Evolutionary conservation across 176 grass and related monocot genomes (phyloP).

Genomic region (Neostapfia colusana): DNA sequence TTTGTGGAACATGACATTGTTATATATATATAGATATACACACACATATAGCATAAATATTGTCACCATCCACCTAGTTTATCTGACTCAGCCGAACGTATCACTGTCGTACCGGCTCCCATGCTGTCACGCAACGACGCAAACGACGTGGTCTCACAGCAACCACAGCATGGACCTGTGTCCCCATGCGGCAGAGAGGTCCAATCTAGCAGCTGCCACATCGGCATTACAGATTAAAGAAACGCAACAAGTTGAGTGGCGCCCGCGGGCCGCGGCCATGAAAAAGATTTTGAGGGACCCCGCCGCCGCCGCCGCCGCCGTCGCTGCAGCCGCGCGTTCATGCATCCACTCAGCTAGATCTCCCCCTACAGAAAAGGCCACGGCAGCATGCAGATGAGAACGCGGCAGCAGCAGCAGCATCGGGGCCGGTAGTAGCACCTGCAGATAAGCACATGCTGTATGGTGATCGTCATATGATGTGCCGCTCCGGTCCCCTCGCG

Average conservation of each 20-base stretch:
- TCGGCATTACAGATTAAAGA: conserved; percentile 5
- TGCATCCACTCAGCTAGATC: conserved; percentile 10
- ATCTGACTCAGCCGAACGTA: not conserved
- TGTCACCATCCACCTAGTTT: not conserved
- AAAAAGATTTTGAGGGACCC: conserved; percentile 3
- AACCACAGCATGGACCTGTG: conserved; percentile 7
- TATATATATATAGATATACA: too few species aligned
- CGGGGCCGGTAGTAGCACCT: not conserved
- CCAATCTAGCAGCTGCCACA: not conserved
- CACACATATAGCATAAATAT: too few species aligned
- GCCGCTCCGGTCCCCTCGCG: too few species aligned
- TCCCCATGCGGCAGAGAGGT: not conserved
- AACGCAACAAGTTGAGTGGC: not conserved
- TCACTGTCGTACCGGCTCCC: not conserved
- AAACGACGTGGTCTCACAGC: not conserved
- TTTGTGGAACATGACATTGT: not conserved
- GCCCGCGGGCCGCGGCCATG: not conserved
- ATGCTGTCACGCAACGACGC: not conserved
- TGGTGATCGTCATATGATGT: not conserved
- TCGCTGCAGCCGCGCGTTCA: not conserved
- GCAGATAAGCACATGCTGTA: not conserved
- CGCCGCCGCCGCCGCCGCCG: not conserved
- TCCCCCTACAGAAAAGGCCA: not conserved
- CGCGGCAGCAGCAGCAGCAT: not conserved
- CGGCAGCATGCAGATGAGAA: not conserved